Conservation (phyloP, 2,329 filamentous ascomycete species). For the Cladosporium sphaerospermum region DNA sequence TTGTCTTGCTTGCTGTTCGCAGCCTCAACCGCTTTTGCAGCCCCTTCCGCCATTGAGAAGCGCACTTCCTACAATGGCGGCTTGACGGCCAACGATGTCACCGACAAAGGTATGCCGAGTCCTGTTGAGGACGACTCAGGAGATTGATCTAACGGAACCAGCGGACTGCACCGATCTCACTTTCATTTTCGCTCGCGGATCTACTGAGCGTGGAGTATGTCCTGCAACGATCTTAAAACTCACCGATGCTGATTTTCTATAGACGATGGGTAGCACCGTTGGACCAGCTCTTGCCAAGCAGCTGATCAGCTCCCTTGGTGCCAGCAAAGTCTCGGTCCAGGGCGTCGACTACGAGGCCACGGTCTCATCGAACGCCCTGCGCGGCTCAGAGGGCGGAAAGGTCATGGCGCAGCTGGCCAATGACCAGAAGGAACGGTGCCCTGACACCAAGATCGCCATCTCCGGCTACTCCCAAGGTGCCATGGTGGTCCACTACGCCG, state of each 20-base stretch:
- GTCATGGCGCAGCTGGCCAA: slow-evolving; percentile 19
- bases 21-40: slow-evolving; percentile 16
- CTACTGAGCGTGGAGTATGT: slow-evolving; percentile 39
- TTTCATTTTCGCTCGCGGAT: slow-evolving; percentile 53
- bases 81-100: slow-evolving; percentile 17
- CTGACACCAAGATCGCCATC: slow-evolving; percentile 23
- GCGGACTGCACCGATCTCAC: slow-evolving; percentile 42
- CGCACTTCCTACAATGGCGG: slow-evolving; percentile 16
- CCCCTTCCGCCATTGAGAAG: slow-evolving; percentile 12
- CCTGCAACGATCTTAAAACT: not conserved
- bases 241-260: not conserved
- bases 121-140: too few relatives aligned
- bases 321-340: slow-evolving; percentile 44
- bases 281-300: slow-evolving; percentile 48
- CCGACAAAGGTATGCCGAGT: not conserved
- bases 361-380: slow-evolving; percentile 15
- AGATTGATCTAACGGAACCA: not conserved
- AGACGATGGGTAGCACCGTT: slow-evolving; percentile 44
- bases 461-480: slow-evolving; percentile 25
- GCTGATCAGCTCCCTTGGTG: slow-evolving; percentile 37
- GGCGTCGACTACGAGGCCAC: slow-evolving; percentile 48
- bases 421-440: slow-evolving; percentile 19
- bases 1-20: slow-evolving; percentile 15
- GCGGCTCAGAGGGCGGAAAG: slow-evolving; percentile 18
- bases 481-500: slow-evolving; percentile 20